Percentiles rank a stretch among this genome's conserved stretches.
These are phyloP conservation scores for Saccharomycopsis javanensis DNA, from an alignment of 805 yeast species.

Conservation along the genomic window DNA sequence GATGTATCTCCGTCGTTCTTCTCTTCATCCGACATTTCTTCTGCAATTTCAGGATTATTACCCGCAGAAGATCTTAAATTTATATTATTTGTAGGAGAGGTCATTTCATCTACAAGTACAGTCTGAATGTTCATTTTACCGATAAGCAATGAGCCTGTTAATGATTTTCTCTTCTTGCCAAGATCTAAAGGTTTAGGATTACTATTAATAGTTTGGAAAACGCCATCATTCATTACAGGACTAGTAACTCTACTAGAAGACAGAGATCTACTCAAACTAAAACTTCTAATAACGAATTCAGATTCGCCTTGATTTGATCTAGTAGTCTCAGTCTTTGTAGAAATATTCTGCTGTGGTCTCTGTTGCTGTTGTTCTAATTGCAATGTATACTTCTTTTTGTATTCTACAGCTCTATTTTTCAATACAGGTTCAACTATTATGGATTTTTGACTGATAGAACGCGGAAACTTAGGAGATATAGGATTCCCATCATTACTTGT, in stretches of 20 bases:
- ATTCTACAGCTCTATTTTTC: background rate
- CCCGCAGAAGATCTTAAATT: background rate
- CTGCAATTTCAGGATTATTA: background rate
- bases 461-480: background rate
- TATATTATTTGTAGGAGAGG: background rate
- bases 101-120: conserved; percentile 25
- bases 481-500: background rate
- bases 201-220: background rate
- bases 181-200: background rate
- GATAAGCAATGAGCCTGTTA: conserved; percentile 30
- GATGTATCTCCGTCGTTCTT: background rate
- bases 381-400: background rate
- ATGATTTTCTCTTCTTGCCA: conserved; percentile 12
- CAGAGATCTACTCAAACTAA: conserved; percentile 14
- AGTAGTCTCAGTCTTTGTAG: background rate
- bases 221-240: background rate
- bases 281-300: conserved; percentile 13
- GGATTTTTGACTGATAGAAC: background rate
- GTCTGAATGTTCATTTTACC: conserved; percentile 35
- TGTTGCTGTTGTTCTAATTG: conserved; percentile 1
- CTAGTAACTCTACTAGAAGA: background rate
- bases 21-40: no score
- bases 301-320: background rate
- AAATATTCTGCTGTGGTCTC: background rate
- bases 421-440: background rate